Percentiles rank a stretch among this genome's conserved stretches.
Conservation (phyloP, 768 basidiomycete species). For the Agaricus subrufescens region DNA sequence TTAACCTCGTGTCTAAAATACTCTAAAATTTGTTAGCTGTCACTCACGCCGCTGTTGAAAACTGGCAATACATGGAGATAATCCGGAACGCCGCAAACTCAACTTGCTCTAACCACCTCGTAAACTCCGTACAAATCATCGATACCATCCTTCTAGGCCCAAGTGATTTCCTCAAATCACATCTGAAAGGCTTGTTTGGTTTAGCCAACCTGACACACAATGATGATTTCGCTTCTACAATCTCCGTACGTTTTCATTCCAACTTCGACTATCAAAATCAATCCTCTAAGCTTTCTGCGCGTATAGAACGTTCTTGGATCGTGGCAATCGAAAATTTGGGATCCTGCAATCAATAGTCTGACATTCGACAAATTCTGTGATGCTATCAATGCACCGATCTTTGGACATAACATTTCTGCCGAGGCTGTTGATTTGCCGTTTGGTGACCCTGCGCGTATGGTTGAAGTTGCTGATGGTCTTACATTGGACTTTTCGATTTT, state of each 20-base stretch:
- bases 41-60: slow-evolving; percentile 75
- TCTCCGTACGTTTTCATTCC: slow-evolving; percentile 45
- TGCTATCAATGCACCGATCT: slow-evolving; percentile 42
- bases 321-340: slow-evolving; percentile 91
- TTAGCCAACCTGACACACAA: slow-evolving; percentile 63
- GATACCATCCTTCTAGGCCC: slow-evolving; percentile 49
- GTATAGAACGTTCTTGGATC: slow-evolving; percentile 43
- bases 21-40: slow-evolving; percentile 44
- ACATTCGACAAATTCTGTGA: slow-evolving; percentile 68
- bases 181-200: slow-evolving; percentile 76
- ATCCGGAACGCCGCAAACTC: slow-evolving; percentile 66
- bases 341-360: slow-evolving; percentile 60
- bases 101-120: slow-evolving; percentile 53
- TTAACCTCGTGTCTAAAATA: not conserved
- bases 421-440: slow-evolving; percentile 37
- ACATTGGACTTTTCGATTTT: slow-evolving; percentile 54
- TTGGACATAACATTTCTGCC: slow-evolving; percentile 17
- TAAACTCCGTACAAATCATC: slow-evolving; percentile 52
- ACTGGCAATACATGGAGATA: slow-evolving; percentile 89
- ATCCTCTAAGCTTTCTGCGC: no score
- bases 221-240: slow-evolving; percentile 70
- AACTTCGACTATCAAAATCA: not conserved
- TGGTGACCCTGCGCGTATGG: slow-evolving; percentile 43
- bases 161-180: slow-evolving; percentile 36
- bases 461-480: slow-evolving; percentile 40